phyloP scores from a whole-genome alignment of 352 stramenopile species.

The Nothophytophthora sp. region DNA sequence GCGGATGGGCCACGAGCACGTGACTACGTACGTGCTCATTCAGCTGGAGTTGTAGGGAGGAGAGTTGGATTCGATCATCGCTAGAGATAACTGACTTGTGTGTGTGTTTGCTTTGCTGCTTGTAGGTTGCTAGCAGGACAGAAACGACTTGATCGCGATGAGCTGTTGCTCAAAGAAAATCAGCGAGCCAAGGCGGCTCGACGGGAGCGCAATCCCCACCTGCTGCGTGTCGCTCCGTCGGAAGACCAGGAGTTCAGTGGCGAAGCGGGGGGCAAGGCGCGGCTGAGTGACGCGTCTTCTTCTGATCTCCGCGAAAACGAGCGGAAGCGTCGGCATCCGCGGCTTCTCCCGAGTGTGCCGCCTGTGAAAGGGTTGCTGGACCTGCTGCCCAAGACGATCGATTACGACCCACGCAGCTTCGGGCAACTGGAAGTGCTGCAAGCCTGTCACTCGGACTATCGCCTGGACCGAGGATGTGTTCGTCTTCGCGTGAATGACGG shows the following conservation, averaged over 20 bases:
- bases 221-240: slow-evolving; percentile 38
- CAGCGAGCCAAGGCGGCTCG: slow-evolving; percentile 33
- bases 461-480: slow-evolving; percentile 63
- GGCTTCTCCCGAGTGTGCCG: slow-evolving; percentile 77
- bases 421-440: slow-evolving; percentile 80
- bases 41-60: no score
- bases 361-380: slow-evolving; percentile 84
- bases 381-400: slow-evolving; percentile 72
- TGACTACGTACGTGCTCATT: slow-evolving; percentile 50
- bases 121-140: slow-evolving; percentile 68
- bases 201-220: slow-evolving; percentile 56
- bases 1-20: slow-evolving; percentile 62
- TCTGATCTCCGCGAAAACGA: slow-evolving; percentile 33
- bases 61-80: no score
- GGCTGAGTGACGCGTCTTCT: slow-evolving; percentile 2
- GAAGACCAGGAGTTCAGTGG: slow-evolving; percentile 20
- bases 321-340: slow-evolving; percentile 58
- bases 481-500: slow-evolving; percentile 74
- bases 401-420: slow-evolving; percentile 50
- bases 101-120: background rate
- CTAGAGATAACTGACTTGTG: slow-evolving; percentile 3
- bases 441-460: slow-evolving; percentile 78
- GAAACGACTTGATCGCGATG: slow-evolving; percentile 75
- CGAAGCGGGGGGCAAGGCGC: background rate
- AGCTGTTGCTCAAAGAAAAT: slow-evolving; percentile 74